A percentile compares a stretch with the other conserved stretches of the same genome.
Evolutionary conservation across 2,329 filamentous ascomycete genomes (phyloP).

Genomic region (Ilyonectria destructans): DNA sequence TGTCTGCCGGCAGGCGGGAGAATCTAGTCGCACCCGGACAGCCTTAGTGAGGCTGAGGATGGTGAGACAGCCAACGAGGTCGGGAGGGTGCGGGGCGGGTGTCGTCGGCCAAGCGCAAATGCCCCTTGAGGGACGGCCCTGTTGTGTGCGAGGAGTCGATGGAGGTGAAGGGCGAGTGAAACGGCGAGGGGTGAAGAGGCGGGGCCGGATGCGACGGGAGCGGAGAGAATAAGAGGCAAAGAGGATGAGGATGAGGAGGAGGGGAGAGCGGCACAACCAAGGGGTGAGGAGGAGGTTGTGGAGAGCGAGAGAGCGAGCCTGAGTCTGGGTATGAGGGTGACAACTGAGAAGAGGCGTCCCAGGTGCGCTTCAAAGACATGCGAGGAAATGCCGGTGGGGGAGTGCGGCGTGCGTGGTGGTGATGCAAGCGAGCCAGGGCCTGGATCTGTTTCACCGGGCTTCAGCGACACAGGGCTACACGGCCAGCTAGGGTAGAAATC

Average conservation of each 20-base stretch:
- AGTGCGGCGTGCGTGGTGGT: slow-evolving; percentile 49
- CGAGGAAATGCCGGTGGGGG: slow-evolving; percentile 50
- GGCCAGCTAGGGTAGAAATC: slow-evolving; percentile 11
- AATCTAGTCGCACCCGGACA: slow-evolving; percentile 40
- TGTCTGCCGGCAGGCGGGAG: slow-evolving; percentile 34
- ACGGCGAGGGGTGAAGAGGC: slow-evolving; percentile 29
- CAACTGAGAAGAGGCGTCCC: slow-evolving; percentile 45
- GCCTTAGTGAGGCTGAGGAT: slow-evolving; percentile 47
- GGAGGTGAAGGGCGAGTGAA: slow-evolving; percentile 40
- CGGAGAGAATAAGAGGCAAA: slow-evolving; percentile 34
- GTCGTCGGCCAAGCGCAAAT: slow-evolving; percentile 42
- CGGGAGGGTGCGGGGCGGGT: slow-evolving; percentile 41
- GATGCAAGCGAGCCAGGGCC: slow-evolving; percentile 52
- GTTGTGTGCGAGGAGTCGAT: slow-evolving; percentile 30
- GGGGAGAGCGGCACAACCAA: slow-evolving; percentile 26
- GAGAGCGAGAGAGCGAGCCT: slow-evolving; percentile 43
- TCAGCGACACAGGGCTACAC: slow-evolving; percentile 32
- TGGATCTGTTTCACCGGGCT: slow-evolving; percentile 49
- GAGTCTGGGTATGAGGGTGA: slow-evolving; percentile 41
- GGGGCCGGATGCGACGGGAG: slow-evolving; percentile 43
- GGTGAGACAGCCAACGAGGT: slow-evolving; percentile 45
- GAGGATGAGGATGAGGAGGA: slow-evolving; percentile 18
- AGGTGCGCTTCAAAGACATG: slow-evolving; percentile 43
- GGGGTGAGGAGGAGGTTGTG: slow-evolving; percentile 28
- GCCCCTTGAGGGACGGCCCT: slow-evolving; percentile 34